Evolutionary conservation across 805 yeast genomes (phyloP).

Genomic region (Sporopachydermia quercuum): DNA sequence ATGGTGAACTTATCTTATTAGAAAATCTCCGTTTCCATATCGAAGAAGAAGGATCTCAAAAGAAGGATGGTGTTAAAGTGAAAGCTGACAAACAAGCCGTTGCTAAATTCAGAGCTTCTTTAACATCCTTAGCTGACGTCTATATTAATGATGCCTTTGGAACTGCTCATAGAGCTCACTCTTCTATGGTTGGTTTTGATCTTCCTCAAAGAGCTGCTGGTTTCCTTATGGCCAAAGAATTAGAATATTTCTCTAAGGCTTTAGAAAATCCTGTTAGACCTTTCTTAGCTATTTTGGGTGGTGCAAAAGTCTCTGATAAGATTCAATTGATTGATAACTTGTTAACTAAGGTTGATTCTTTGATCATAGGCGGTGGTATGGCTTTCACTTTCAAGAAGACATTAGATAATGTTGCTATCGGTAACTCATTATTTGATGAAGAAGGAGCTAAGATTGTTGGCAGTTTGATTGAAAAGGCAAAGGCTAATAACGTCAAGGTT

Average conservation of each 20-base stretch:
- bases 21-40: slow-evolving; percentile 98
- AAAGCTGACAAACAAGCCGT: slow-evolving; percentile 85
- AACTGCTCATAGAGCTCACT: slow-evolving; percentile 99
- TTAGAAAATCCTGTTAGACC: slow-evolving; percentile 97
- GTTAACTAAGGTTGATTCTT: slow-evolving; percentile 77
- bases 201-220: slow-evolving; percentile 96
- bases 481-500: slow-evolving; percentile 85
- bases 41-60: slow-evolving; percentile 90
- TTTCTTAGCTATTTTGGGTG: slow-evolving; percentile 96
- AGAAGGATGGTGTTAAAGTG: slow-evolving; percentile 83
- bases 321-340: slow-evolving; percentile 95
- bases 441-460: slow-evolving; percentile 95
- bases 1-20: slow-evolving; percentile 76
- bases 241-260: slow-evolving; percentile 95
- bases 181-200: slow-evolving; percentile 97
- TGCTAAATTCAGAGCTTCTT: slow-evolving; percentile 72
- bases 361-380: slow-evolving; percentile 99
- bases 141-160: slow-evolving; percentile 94
- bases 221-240: slow-evolving; percentile 95
- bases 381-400: slow-evolving; percentile 98
- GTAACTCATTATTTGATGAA: slow-evolving; percentile 82
- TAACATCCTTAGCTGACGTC: slow-evolving; percentile 90
- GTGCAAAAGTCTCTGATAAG: slow-evolving; percentile 99
- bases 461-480: slow-evolving; percentile 86
- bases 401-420: slow-evolving; percentile 70